Conservation (phyloP, 169 alveolate genomes). For the Cyclospora cayetanensis region DNA sequence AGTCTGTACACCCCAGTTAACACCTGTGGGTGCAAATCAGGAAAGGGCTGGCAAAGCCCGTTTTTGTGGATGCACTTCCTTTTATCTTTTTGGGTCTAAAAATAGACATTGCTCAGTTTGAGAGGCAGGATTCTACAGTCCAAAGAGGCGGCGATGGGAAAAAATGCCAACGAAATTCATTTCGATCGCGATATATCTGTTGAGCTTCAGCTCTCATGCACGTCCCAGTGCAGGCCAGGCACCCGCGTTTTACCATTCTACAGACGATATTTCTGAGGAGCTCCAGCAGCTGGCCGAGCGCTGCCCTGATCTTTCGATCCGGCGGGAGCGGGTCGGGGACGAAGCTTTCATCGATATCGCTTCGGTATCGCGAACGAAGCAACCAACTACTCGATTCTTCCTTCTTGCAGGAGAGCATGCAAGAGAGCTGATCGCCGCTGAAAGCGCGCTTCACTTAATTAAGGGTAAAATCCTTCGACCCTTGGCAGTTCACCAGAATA, state of each 20-base stretch:
- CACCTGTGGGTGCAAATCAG: no score
- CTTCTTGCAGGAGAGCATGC: constrained; percentile 64
- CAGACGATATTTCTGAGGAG: not conserved
- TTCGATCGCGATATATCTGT: no score
- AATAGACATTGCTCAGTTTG: no score
- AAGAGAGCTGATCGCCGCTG: constrained; percentile 51
- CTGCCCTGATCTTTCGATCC: not conserved
- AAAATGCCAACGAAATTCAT: no score
- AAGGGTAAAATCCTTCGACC: constrained; percentile 26
- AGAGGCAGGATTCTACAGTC: no score
- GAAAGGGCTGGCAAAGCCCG: no score
- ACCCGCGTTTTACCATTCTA: constrained; percentile 43
- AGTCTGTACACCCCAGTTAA: no score
- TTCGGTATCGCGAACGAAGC: not conserved
- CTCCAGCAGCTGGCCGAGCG: not conserved
- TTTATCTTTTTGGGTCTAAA: no score
- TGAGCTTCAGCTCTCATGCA: not conserved
- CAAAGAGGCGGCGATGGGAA: no score
- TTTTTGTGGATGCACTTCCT: no score
- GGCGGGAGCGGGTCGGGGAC: not conserved
- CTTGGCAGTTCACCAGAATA: not conserved
- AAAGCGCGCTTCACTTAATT: constrained; percentile 54
- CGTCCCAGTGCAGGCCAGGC: not conserved
- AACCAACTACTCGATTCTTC: not conserved
- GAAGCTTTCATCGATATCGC: constrained; percentile 3